Base-by-base conservation (phyloP, 2,329 filamentous ascomycete species). In the Aspergillus intermedius region DNA sequence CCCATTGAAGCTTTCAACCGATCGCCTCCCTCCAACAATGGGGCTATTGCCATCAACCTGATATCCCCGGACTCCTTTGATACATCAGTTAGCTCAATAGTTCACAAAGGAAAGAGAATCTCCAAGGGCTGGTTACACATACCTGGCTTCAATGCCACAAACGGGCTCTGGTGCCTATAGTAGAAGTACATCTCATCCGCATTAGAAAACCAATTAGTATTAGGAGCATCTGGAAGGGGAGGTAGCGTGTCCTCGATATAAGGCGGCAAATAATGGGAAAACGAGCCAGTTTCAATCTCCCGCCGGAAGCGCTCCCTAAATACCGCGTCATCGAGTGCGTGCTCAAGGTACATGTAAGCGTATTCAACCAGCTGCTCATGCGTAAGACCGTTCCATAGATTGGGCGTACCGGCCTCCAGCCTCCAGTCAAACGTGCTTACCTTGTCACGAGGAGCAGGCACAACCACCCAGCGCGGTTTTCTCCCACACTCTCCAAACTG, bases 161-260 rank as follows among this genome's bases (percentile, higher is more conserved):
- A 44, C 4, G 48, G 50, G 7, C 49, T 50, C 13, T 45, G 25
- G 44, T 57, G 52, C 22, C 17, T 45, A 1, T 30, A 17, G 47
- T 49, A 53, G 23, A 48, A n/a, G 17, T 34, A 35, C 3, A 5
- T 35, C 34, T 17, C 34, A 13, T n/a, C 46, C 23, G n/a, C 10
- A 9, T 9, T 7, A 43, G 40, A 37, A 53, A 49, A 37, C 25
- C 30, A 48, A 13, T 42, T 48, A 13, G 42, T 51, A 19, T 12
- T 39, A 15, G 57, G 53, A 13, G 49, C 25, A 5, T 44, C 10
- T 7, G 59, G 59, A 37, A 55, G 51, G 12, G 53, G 47, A 1
- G 62, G 60, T 39, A 64, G 37, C 9, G 58, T 56, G 15, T 62
- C 56, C 15, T 57, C 52, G 44, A 57, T 45, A 19, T 52, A 49